A percentile compares a stretch with the other conserved stretches of the same genome.
Conservation (phyloP, 805 yeast species). For the Yamadazyma paraphyllophila region DNA sequence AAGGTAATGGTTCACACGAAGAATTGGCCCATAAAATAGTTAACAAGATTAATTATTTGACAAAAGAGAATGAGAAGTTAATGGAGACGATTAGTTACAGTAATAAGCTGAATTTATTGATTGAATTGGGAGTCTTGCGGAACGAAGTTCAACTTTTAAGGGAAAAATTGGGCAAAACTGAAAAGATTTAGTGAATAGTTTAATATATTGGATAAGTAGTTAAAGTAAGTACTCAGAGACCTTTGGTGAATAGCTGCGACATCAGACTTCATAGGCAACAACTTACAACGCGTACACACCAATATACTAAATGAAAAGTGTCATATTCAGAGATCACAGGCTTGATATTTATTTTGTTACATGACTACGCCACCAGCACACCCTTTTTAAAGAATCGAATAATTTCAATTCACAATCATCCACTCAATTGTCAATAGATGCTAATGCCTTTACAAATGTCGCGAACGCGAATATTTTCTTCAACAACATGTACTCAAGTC, state of each 20-base stretch:
- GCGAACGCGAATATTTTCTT: slow-evolving; percentile 1
- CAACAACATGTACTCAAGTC: slow-evolving; percentile 28
- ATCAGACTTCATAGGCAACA: no score
- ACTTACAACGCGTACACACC: no score
- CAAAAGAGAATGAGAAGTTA: slow-evolving; percentile 68
- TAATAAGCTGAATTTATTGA: slow-evolving; percentile 66
- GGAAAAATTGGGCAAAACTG: slow-evolving; percentile 23
- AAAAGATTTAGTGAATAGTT: slow-evolving; percentile 49
- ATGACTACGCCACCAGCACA: no score
- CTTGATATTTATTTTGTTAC: no score
- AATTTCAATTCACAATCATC: no score
- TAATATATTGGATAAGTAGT: neutral
- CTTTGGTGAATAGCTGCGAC: no score
- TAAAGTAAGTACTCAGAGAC: no score
- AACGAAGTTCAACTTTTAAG: slow-evolving; percentile 25
- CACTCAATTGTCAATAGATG: no score
- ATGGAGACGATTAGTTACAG: slow-evolving; percentile 72
- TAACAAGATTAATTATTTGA: slow-evolving; percentile 55
- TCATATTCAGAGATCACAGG: no score
- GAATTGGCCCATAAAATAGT: slow-evolving; percentile 74
- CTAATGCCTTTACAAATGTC: neutral
- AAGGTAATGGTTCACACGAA: slow-evolving; percentile 26
- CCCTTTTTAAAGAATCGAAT: no score
- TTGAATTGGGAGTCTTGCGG: slow-evolving; percentile 62
- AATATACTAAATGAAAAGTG: no score